Evolutionary conservation across 768 basidiomycete genomes (phyloP), one percentile per base, ranked within the genome.

Genomic region (Lactarius pseudohatsudake): DNA sequence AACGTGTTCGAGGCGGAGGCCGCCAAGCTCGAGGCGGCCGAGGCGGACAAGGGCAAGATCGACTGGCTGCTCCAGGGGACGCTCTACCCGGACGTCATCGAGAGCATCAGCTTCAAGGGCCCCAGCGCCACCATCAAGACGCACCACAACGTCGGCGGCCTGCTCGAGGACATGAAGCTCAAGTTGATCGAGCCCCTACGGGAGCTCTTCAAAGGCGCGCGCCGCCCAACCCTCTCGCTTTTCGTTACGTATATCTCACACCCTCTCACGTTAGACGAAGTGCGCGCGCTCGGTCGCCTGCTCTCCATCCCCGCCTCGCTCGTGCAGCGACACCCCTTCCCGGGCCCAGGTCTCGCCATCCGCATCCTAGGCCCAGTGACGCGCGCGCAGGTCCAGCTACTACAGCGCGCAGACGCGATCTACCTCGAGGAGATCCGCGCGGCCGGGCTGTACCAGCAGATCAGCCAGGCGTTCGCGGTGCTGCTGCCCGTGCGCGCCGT

Each of bases 121-220:
- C 97, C 97, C 0, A 94, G 91, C 70, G 97, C 97, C 45, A 98
- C 96, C 11, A 99, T 99, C 83, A 99, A 99, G 83, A 98, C 97
- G 2, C 97, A 99, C 76, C 97, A 98, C 77, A 99, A 99, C 71
- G 97, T 98, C 70, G 97, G 97, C 34, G 96, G 96, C 3, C 81
- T 99, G 60, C 82, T 98, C 67, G 92, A 91, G 75, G 90, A 98
- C 78, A 99, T 98, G 97, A 97, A 94, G 77, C 84, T 99, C 72
- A 98, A 98, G 81, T 84, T 99, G 59, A 98, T 99, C 71, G 97
- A 99, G 79, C 97, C 97, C 22, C 80, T 99, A 43, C 84, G 97
- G 41, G 97, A 98, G 80, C 82, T 99, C 20, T 99, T 99, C 87
- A 98, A 99, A 82, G 97, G 96, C 93, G 70, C 28, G 81, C 32